Base-by-base conservation (phyloP, 352 stramenopile genomes). In the Detonula confervacea region DNA sequence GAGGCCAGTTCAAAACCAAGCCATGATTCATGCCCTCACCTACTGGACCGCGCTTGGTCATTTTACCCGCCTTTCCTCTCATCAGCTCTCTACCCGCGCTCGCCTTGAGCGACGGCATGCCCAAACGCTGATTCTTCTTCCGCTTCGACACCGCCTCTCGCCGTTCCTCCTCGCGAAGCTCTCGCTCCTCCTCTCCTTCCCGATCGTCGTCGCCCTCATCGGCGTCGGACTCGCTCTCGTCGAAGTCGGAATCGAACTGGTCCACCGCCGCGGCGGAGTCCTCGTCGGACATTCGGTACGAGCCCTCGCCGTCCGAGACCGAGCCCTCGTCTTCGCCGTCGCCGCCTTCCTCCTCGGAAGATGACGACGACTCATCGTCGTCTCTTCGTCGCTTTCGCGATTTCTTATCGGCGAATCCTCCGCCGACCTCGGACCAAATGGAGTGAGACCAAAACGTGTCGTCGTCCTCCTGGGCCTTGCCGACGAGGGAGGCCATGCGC, bases 231-330 rank as follows among this genome's bases (percentile, higher is more conserved):
- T 94, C 89, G 16, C 69, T 87, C 54, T 94, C 87, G 71, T 94
- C 73, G 72, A 94, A 94, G 79, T 94, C 89, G 1, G 87, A 93
- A 83, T 94, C 89, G 77, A 94, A 94, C 47, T 81, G 55, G 84
- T 94, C 89, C n/a, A 85, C 83, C 11, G 68, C 62, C 0, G 66
- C 72, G 1, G 52, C 78, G 0, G 78, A 84, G 56, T 94, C 87
- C 65, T 91, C 87, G 56, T 92, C 87, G 6, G 85, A 92, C 55
- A 88, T 80, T 33, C 68, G 83, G 72, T 90, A 94, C 0, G 80
- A 90, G 54, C 61, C 76, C 22, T 91, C 87, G 64, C 89, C 90
- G 24, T 81, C 83, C 18, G 70, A 73, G 18, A 37, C 30, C 1
- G 54, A 57, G 5, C 42, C 55, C 0, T 67, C 70, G 16, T 52